Conservation (phyloP, 2,329 filamentous ascomycete species). For the Colletotrichum sp. region DNA sequence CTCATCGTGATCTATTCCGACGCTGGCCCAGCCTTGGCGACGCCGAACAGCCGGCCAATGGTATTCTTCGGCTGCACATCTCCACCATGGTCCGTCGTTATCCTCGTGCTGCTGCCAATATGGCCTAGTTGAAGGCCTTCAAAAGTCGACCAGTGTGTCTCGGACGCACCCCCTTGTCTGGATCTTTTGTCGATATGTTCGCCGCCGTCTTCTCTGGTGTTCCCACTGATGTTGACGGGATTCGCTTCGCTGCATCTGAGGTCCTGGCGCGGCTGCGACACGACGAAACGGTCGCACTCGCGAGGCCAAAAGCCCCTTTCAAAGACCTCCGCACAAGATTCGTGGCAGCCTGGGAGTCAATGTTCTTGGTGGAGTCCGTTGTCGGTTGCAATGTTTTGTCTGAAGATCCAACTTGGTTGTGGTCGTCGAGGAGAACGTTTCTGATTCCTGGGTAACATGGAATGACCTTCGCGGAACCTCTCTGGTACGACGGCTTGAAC, state of each 20-base stretch:
- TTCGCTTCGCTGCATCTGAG: neutral
- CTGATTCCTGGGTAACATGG: too few relatives aligned
- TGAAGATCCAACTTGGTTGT: too few relatives aligned
- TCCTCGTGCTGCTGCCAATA: neutral
- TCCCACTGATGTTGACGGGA: neutral
- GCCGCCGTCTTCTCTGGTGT: neutral
- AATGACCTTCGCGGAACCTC: neutral
- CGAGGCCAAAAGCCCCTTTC: neutral
- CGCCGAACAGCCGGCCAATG: too few relatives aligned
- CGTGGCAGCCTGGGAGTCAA: too few relatives aligned
- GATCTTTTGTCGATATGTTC: neutral
- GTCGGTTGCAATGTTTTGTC: too few relatives aligned
- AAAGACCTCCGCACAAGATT: neutral
- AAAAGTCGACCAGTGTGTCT: neutral
- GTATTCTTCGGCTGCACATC: neutral
- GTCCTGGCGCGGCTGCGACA: neutral
- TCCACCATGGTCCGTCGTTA: neutral
- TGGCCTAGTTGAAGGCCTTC: too few relatives aligned
- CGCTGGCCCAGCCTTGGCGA: too few relatives aligned
- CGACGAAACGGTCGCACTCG: neutral
- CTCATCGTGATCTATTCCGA: too few relatives aligned
- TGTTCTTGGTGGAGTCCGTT: accelerated
- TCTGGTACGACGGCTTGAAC: neutral
- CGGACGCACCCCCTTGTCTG: neutral
- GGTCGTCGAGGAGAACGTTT: too few relatives aligned